Conservation (phyloP, 2,329 filamentous ascomycete species). For the Aspergillus cejpii region DNA sequence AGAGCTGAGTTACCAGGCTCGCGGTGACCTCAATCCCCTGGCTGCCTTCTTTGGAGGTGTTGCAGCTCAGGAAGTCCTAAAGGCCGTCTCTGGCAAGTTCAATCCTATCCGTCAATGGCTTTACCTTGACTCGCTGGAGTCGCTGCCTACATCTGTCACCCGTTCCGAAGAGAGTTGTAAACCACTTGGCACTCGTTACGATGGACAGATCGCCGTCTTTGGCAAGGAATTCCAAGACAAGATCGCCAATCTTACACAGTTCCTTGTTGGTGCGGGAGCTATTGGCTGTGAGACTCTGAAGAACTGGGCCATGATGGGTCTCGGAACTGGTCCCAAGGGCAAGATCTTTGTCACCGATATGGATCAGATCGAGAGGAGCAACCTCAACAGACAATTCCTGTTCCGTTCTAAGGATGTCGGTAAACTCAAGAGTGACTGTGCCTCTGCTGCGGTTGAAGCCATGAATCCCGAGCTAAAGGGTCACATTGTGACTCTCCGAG, state of each 20-base stretch:
- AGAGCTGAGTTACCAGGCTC: slow-evolving; percentile 90
- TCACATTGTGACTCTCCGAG: slow-evolving; percentile 78
- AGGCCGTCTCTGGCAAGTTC: slow-evolving; percentile 97
- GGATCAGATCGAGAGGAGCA: slow-evolving; percentile 98
- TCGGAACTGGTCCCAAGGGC: slow-evolving; percentile 80
- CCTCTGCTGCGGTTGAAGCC: slow-evolving; percentile 75
- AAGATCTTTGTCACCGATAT: slow-evolving; percentile 93
- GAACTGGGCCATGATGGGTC: slow-evolving; percentile 98
- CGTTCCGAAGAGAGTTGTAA: slow-evolving; percentile 84
- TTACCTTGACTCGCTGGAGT: slow-evolving; percentile 98
- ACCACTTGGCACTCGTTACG: slow-evolving; percentile 77
- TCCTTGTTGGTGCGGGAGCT: slow-evolving; percentile 90
- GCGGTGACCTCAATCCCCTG: slow-evolving; percentile 83
- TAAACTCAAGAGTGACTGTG: slow-evolving; percentile 92
- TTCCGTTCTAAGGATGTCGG: slow-evolving; percentile 93
- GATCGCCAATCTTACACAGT: slow-evolving; percentile 81
- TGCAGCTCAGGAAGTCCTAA: slow-evolving; percentile 88
- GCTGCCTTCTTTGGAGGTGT: slow-evolving; percentile 93
- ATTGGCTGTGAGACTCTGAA: slow-evolving; percentile 99
- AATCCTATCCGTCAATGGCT: slow-evolving; percentile 91
- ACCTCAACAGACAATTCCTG: slow-evolving; percentile 92
- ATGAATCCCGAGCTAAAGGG: slow-evolving; percentile 93
- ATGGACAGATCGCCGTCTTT: slow-evolving; percentile 95
- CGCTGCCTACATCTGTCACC: slow-evolving; percentile 65
- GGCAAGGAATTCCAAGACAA: slow-evolving; percentile 91